These are phyloP conservation scores for Phytopythium kandeliae DNA, from an alignment of 352 stramenopile species.

Conservation along the genomic window DNA sequence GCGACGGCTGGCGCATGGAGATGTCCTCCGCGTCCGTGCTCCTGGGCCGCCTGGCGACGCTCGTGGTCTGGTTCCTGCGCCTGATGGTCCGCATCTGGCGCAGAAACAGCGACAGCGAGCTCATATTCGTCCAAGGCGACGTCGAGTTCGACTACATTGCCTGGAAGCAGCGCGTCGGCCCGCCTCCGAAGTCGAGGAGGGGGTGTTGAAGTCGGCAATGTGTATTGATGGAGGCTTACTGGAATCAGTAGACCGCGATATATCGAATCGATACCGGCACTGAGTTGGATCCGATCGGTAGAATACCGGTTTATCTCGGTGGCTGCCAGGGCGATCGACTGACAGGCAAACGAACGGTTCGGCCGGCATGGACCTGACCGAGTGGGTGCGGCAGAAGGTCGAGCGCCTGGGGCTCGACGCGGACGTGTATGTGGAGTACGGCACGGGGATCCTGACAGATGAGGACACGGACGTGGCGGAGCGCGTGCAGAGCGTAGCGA, in stretches of 20 bases:
- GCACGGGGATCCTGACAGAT: conserved; percentile 56
- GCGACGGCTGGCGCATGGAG: not conserved
- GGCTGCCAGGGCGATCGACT: not conserved
- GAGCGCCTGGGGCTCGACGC: conserved; percentile 45
- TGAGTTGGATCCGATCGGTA: no score
- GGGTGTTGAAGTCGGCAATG: not conserved
- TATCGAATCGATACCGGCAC: not conserved
- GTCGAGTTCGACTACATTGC: conserved; percentile 3
- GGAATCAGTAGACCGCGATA: no score
- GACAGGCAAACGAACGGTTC: no score
- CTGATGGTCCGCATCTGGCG: not conserved
- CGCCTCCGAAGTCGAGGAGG: no score
- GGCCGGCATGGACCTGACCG: conserved; percentile 40
- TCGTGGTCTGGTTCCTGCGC: conserved; percentile 2
- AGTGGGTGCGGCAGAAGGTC: conserved; percentile 56
- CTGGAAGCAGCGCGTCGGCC: conserved; percentile 1
- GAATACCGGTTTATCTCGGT: not conserved
- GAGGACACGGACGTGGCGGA: conserved; percentile 67
- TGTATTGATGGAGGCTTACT: no score
- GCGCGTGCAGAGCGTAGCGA: conserved; percentile 55
- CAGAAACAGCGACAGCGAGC: not conserved
- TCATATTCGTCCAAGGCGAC: conserved; percentile 4
- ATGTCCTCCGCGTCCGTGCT: not conserved
- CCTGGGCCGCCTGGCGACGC: not conserved
- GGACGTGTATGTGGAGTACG: conserved; percentile 81